Base-by-base conservation (phyloP, 208 protist species). In the Crithidia thermophila region DNA sequence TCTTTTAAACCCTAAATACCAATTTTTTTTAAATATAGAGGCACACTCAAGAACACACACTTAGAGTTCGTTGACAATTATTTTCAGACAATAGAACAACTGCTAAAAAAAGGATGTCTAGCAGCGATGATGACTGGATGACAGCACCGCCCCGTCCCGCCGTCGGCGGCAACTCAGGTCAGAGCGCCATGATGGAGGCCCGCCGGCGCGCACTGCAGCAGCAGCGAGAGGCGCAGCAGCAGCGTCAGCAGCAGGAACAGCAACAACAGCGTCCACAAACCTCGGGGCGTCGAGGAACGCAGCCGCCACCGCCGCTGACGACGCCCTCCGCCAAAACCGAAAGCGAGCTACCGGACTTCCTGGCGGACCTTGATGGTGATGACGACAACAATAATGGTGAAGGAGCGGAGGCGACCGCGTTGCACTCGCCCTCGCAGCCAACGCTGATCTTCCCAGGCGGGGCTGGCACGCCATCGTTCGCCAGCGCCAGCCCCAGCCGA, bases 181-280 rank as follows among this genome's bases (percentile, higher is more conserved):
- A 85, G 14, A 75, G 60, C 47, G 72, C 69, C 18, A 88, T 94
- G 81, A 55, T 94, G 57, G 82, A 85, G 21, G 83, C 85, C 0
- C 82, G 88, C 3, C 70, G 88, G 0, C 57, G 67, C 4, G 85
- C 80, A 0, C 42, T 91, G 33, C 88, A 88, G 46, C 66, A 65
- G 37, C 76, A 89, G 47, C 76, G 85, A 3, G 83, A 89, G 52
- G 56, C 62, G 0, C 81, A 79, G 62, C 68, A 73, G 34, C 56
- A 27, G 37, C 70, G 61, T 30, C 64, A 64, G 28, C 68, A 65
- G 42, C 49, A 56, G 20, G 55, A 66, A 45, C 43, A 57, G 30
- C 34, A 47, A 43, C 42, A 56, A 25, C 62, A 51, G 31, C 33
- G 5, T 28, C 16, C 23, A 8, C 36, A 21, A 14, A 10, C 56